Conservation (phyloP, 208 protist species). For the Crithidia brevicula region DNA sequence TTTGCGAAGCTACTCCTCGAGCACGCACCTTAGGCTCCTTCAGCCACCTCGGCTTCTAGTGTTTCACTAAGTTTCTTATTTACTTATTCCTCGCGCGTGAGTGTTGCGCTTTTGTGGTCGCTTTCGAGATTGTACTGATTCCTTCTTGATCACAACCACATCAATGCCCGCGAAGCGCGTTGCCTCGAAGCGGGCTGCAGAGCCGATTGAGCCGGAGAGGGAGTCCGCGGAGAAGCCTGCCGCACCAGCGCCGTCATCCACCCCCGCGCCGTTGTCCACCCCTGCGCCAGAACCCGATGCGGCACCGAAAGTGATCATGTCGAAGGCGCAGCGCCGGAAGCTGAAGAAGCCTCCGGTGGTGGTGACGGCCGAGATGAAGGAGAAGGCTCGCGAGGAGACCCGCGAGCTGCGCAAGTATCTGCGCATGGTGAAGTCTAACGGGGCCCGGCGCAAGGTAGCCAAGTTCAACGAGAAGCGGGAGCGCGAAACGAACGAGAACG, state of each 20-base stretch:
- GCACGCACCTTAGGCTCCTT: too few species aligned
- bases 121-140: too few species aligned
- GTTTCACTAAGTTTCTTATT: too few species aligned
- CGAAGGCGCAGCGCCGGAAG: conserved; percentile 70
- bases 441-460: conserved; percentile 74
- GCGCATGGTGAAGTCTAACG: conserved; percentile 91
- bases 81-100: background rate
- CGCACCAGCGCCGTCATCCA: background rate
- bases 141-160: too few species aligned
- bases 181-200: conserved; percentile 16
- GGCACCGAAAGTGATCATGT: conserved; percentile 74
- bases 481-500: conserved; percentile 60
- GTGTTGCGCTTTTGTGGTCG: too few species aligned
- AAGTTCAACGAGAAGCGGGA: conserved; percentile 74
- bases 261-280: too few species aligned
- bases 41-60: too few species aligned
- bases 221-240: background rate
- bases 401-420: conserved; percentile 84
- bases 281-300: conserved; percentile 1
- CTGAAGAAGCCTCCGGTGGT: conserved; percentile 75
- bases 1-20: too few species aligned
- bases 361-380: conserved; percentile 86
- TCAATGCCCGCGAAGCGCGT: conserved; percentile 27
- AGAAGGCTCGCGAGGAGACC: conserved; percentile 70
- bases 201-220: conserved; percentile 8